These are phyloP conservation scores for Podila horticola DNA, from an alignment of 192 early-diverging fungal species.

Conservation along the genomic window DNA sequence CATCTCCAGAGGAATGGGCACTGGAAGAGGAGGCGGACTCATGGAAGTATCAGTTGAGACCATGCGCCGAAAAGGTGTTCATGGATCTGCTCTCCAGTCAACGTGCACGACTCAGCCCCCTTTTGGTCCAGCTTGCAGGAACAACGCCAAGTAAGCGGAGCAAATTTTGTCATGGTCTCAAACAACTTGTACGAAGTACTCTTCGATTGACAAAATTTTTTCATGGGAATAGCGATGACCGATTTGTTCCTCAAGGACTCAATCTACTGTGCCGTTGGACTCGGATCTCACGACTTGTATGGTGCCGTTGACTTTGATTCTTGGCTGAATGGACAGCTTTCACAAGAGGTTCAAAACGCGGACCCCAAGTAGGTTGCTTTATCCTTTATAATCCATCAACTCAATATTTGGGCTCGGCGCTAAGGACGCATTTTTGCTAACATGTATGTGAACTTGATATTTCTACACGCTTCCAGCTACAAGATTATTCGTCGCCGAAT, in stretches of 20 bases:
- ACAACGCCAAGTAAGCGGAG: slow-evolving; percentile 58
- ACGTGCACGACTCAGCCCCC: slow-evolving; percentile 66
- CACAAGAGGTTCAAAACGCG: slow-evolving; percentile 63
- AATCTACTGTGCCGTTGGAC: slow-evolving; percentile 81
- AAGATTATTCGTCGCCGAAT: slow-evolving; percentile 72
- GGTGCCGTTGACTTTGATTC: slow-evolving; percentile 84
- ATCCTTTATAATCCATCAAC: too few relatives aligned
- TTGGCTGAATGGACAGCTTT: slow-evolving; percentile 74
- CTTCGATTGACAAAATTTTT: not conserved
- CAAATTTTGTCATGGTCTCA: not conserved
- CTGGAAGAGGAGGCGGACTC: slow-evolving; percentile 84
- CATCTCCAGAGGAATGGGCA: slow-evolving; percentile 87
- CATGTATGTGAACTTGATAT: not conserved
- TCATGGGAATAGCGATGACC: slow-evolving; percentile 15
- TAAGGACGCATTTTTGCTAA: not conserved
- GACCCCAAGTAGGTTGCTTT: slow-evolving; percentile 54
- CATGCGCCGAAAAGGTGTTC: slow-evolving; percentile 86
- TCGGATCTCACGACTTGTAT: slow-evolving; percentile 84
- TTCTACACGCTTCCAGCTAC: slow-evolving; percentile 34
- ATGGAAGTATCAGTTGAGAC: slow-evolving; percentile 84
- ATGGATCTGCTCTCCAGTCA: slow-evolving; percentile 80
- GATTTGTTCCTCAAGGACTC: slow-evolving; percentile 78
- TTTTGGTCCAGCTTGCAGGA: slow-evolving; percentile 70
- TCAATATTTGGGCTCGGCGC: not conserved
- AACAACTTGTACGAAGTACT: slow-evolving; percentile 14